These are phyloP conservation scores for Xerocomus amazonicus DNA, from an alignment of 1,284 basidiomycete species.

Conservation along the genomic window DNA sequence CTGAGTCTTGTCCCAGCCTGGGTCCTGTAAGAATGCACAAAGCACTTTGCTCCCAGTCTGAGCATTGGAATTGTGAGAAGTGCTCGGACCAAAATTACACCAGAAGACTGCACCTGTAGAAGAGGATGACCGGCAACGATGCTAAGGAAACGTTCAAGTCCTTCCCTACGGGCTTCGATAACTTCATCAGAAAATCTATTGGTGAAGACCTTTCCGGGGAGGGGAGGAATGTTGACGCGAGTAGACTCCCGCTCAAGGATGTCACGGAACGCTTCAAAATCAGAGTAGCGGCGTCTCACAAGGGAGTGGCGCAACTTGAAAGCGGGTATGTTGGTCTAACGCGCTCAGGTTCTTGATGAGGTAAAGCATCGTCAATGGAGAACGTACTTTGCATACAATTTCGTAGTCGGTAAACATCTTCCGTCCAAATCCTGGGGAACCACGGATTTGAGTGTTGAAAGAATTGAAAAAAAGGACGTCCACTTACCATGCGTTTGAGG, in stretches of 20 bases:
- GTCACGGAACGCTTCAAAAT: constrained; percentile 99
- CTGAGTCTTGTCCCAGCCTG: constrained; percentile 76
- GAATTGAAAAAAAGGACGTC: neutral
- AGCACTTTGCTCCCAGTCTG: constrained; percentile 97
- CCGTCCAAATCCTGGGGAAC: constrained; percentile 76
- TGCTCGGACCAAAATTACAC: neutral
- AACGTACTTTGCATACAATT: constrained; percentile 86
- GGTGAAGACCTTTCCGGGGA: constrained; percentile 96
- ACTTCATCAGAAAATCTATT: constrained; percentile 98
- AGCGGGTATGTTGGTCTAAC: constrained; percentile 95
- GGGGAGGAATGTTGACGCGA: constrained; percentile 93
- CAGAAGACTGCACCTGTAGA: constrained; percentile 66
- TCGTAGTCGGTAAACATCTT: constrained; percentile 99
- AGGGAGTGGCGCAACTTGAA: constrained; percentile 96
- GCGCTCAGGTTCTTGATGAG: neutral
- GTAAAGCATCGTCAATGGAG: neutral
- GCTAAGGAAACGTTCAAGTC: constrained; percentile 92
- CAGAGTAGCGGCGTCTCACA: constrained; percentile 93
- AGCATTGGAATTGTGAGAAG: constrained; percentile 13
- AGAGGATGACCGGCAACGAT: constrained; percentile 97
- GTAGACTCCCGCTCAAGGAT: constrained; percentile 96
- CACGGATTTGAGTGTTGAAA: neutral
- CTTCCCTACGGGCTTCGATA: constrained; percentile 89
- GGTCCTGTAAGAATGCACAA: constrained; percentile 94
- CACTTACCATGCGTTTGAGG: constrained; percentile 91